These are phyloP conservation scores for Pseudognaphalium luteoalbum DNA, from an alignment of 129 eudicot genomes.

Conservation along the genomic window DNA sequence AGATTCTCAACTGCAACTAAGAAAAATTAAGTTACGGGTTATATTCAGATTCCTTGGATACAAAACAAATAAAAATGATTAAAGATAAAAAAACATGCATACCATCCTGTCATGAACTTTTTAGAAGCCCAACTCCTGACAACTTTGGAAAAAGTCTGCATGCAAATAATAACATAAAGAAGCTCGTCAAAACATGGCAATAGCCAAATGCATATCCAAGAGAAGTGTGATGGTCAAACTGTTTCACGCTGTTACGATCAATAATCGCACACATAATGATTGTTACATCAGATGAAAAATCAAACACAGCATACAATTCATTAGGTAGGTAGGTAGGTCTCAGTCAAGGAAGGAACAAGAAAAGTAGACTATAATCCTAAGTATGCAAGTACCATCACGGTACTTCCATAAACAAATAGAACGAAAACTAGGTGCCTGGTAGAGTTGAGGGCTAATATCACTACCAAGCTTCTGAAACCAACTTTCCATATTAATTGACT, in stretches of 20 bases:
- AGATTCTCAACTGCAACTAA: no score
- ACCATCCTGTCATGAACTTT: slow-evolving; percentile 99
- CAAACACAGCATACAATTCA: not conserved
- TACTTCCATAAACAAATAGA: not conserved
- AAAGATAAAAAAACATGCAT: slow-evolving; percentile 20
- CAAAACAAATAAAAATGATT: not conserved
- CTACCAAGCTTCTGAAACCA: not conserved
- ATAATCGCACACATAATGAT: not conserved
- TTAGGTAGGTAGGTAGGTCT: not conserved
- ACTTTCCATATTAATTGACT: not conserved
- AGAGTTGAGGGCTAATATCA: not conserved
- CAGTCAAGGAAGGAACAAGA: not conserved
- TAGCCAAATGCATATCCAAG: not conserved
- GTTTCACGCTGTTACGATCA: slow-evolving; percentile 14
- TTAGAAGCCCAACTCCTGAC: slow-evolving; percentile 96
- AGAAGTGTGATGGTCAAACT: not conserved
- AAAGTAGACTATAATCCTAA: not conserved
- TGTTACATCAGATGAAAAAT: slow-evolving; percentile 3
- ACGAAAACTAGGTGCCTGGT: not conserved
- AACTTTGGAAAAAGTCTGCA: slow-evolving; percentile 83
- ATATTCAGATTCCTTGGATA: not conserved
- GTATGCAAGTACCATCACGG: not conserved
- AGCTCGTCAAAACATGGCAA: slow-evolving; percentile 2
- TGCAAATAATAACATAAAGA: not conserved
- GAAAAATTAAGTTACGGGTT: not conserved